Evolutionary conservation across 2,329 filamentous ascomycete genomes (phyloP).

Genomic region (Trichoderma cornu-damae): DNA sequence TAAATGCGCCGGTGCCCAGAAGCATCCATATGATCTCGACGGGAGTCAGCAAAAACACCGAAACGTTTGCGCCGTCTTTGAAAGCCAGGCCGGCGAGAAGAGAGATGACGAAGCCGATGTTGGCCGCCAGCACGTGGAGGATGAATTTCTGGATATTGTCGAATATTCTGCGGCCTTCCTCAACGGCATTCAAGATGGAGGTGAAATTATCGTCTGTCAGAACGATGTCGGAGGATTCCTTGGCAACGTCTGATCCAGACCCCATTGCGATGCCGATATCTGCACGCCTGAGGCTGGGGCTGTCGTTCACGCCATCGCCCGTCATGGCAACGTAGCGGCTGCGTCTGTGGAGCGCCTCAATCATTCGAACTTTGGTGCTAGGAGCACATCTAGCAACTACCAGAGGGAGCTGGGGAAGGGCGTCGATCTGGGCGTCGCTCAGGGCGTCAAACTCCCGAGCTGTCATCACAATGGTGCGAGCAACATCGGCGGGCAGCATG

Average conservation of each 20-base stretch:
- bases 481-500: slow-evolving; percentile 45
- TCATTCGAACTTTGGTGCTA: slow-evolving; percentile 68
- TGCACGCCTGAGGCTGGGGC: slow-evolving; percentile 59
- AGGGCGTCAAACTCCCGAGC: slow-evolving; percentile 60
- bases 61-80: slow-evolving; percentile 58
- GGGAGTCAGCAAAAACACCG: slow-evolving; percentile 64
- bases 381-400: slow-evolving; percentile 68
- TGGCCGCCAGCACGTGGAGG: slow-evolving; percentile 59
- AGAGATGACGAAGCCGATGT: slow-evolving; percentile 61
- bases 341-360: slow-evolving; percentile 64
- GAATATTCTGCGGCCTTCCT: slow-evolving; percentile 63
- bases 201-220: slow-evolving; percentile 65
- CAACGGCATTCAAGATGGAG: slow-evolving; percentile 42
- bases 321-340: slow-evolving; percentile 62
- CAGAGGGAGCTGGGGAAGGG: slow-evolving; percentile 56
- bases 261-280: slow-evolving; percentile 71
- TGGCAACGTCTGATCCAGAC: slow-evolving; percentile 63
- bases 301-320: slow-evolving; percentile 66
- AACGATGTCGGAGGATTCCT: slow-evolving; percentile 60
- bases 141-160: slow-evolving; percentile 70
- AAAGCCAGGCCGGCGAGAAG: slow-evolving; percentile 64
- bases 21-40: slow-evolving; percentile 72
- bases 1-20: slow-evolving; percentile 65
- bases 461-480: slow-evolving; percentile 56
- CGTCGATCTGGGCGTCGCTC: slow-evolving; percentile 57